Evolutionary conservation across 805 yeast species (phyloP).

Genomic region (Cyberlindnera xylosilytica): DNA sequence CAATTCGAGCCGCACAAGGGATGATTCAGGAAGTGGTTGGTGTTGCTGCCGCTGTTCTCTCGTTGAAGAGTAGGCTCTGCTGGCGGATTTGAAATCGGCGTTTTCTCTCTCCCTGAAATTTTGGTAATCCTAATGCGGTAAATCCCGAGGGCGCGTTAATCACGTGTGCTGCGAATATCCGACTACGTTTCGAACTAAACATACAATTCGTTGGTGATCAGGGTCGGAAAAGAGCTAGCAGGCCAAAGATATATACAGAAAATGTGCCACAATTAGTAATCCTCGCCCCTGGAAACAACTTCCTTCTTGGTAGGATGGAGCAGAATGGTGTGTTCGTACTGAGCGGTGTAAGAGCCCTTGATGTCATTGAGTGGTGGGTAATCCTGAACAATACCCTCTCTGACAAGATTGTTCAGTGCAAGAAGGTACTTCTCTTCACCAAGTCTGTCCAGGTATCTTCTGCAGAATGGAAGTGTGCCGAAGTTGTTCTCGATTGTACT

Average conservation of each 20-base stretch:
- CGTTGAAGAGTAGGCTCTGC: background rate
- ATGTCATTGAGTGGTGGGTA: constrained; percentile 90
- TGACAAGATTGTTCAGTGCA: constrained; percentile 82
- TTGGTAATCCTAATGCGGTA: background rate
- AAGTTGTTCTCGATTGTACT: constrained; percentile 73
- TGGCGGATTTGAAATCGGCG: constrained; percentile 12
- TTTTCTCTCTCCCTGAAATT: constrained; percentile 8
- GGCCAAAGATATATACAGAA: too few relatives aligned
- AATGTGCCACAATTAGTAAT: constrained; percentile 64
- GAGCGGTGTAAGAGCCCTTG: constrained; percentile 90
- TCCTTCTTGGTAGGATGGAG: constrained; percentile 91
- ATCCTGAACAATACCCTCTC: constrained; percentile 84
- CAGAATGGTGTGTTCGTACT: constrained; percentile 90
- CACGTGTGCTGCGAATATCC: too few relatives aligned
- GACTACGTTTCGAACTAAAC: too few relatives aligned
- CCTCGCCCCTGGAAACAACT: constrained; percentile 93
- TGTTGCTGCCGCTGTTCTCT: constrained; percentile 1
- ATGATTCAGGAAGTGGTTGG: background rate
- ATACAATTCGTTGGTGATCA: too few relatives aligned
- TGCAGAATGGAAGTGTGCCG: constrained; percentile 95
- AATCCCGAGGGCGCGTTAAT: constrained; percentile 3
- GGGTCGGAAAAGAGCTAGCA: too few relatives aligned
- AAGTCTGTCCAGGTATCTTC: constrained; percentile 85
- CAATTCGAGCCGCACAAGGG: too few relatives aligned
- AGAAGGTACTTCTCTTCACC: constrained; percentile 90